phyloP scores from a whole-genome alignment of 2,329 filamentous ascomycete genomes.

The Pseudogymnoascus sp. region DNA sequence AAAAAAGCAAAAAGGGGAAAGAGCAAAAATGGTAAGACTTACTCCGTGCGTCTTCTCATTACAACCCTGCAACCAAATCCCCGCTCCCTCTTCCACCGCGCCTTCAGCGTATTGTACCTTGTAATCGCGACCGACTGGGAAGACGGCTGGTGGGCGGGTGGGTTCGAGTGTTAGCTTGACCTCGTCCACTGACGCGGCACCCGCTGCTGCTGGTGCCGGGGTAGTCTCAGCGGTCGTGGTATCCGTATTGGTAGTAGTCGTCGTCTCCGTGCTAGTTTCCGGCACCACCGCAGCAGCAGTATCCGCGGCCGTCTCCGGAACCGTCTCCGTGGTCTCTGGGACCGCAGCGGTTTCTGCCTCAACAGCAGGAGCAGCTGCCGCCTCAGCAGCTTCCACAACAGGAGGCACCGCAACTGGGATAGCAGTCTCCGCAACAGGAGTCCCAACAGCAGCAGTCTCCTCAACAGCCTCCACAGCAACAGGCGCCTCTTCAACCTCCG shows the following conservation, averaged over 20 bases:
- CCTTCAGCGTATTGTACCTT: constrained; percentile 60
- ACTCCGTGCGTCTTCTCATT: no score
- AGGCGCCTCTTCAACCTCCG: background rate
- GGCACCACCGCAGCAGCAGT: no score
- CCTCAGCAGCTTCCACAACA: background rate
- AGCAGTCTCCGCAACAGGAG: background rate
- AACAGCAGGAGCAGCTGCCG: no score
- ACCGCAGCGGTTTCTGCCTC: no score
- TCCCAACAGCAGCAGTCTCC: constrained; percentile 13
- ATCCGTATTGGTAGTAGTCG: background rate
- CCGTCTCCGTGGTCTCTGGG: no score
- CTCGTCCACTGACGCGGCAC: background rate
- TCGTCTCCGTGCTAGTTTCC: background rate
- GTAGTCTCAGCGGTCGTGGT: background rate
- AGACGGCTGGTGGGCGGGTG: constrained; percentile 22
- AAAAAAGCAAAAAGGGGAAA: no score
- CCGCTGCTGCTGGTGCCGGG: background rate
- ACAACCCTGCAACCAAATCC: constrained; percentile 89
- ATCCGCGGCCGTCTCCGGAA: no score
- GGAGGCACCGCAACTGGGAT: no score
- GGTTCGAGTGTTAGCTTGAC: background rate
- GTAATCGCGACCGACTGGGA: constrained; percentile 71
- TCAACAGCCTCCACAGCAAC: constrained; percentile 21
- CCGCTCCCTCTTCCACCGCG: constrained; percentile 59
- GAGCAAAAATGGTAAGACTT: no score